Percentiles rank a stretch among this genome's conserved stretches.
These are phyloP conservation scores for Penicillium soppii DNA, from an alignment of 495 filamentous ascomycete species.

Conservation along the genomic window DNA sequence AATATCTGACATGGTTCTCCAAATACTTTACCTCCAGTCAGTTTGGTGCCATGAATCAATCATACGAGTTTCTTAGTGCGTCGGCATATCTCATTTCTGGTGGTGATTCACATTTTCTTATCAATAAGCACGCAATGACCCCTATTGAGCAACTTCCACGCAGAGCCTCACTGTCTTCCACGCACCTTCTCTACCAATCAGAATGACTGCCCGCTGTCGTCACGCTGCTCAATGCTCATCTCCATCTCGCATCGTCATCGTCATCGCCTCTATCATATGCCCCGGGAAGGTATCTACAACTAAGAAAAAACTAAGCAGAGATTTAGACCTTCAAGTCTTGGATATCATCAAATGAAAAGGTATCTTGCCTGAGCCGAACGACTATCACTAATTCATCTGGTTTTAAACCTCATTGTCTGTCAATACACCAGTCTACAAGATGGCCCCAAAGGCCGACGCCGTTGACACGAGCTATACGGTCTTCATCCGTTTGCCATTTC, in stretches of 20 bases:
- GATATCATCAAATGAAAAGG: not conserved
- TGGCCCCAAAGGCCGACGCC: constrained; percentile 14
- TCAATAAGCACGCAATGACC: not conserved
- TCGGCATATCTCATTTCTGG: not conserved
- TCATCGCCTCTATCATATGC: too few relatives aligned
- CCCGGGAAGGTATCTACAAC: too few relatives aligned
- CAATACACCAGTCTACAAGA: constrained; percentile 5
- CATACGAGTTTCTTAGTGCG: not conserved
- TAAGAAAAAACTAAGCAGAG: not conserved
- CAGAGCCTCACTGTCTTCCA: constrained; percentile 1
- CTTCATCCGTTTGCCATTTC: constrained; percentile 85
- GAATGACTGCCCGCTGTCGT: constrained; percentile 5
- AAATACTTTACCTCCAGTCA: not conserved
- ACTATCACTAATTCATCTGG: not conserved
- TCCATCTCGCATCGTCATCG: constrained; percentile 6
- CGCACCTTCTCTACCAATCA: constrained; percentile 19
- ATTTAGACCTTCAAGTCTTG: not conserved
- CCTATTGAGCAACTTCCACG: not conserved
- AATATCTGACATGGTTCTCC: not conserved
- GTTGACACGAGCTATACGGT: constrained; percentile 60
- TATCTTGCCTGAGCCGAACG: not conserved
- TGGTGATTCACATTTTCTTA: not conserved
- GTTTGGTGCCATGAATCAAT: not conserved
- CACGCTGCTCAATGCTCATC: constrained; percentile 14
- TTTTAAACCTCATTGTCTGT: constrained; percentile 3